A percentile compares a stretch with the other conserved stretches of the same genome.
phyloP scores from a whole-genome alignment of 139 green algal genomes.

The Volvox africanus region DNA sequence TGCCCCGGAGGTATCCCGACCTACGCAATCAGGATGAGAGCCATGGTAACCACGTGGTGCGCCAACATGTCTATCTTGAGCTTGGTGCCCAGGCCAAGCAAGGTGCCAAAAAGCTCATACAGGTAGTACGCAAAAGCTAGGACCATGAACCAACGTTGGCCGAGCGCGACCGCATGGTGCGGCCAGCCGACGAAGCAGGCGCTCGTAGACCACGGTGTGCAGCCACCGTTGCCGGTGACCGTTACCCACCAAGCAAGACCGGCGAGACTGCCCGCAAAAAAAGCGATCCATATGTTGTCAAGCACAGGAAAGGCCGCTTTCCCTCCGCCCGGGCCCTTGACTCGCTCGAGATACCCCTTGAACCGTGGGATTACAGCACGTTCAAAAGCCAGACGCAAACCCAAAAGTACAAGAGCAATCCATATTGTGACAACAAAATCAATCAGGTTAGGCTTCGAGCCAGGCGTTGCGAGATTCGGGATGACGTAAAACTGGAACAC shows the following conservation, averaged over 20 bases:
- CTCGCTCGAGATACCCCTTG: neutral
- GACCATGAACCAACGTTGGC: constrained; percentile 51
- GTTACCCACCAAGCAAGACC: constrained; percentile 46
- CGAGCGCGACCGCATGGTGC: constrained; percentile 15
- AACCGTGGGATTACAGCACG: neutral
- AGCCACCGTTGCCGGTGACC: constrained; percentile 52
- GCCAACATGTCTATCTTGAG: constrained; percentile 68
- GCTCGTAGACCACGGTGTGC: constrained; percentile 52
- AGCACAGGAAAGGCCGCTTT: neutral
- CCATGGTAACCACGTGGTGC: constrained; percentile 67
- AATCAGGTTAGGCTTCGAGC: neutral
- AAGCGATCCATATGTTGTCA: constrained; percentile 45
- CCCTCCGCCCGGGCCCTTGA: neutral
- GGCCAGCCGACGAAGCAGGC: constrained; percentile 57
- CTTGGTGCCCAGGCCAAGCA: constrained; percentile 51
- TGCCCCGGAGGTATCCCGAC: neutral
- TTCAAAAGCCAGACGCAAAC: neutral
- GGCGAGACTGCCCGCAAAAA: constrained; percentile 19
- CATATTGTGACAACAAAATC: constrained; percentile 23
- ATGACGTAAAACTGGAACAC: neutral
- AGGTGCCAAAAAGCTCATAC: constrained; percentile 64
- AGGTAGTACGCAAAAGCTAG: constrained; percentile 61
- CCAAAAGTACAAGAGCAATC: neutral
- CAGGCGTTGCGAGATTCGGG: neutral
- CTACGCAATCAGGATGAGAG: constrained; percentile 54